Percentiles rank a stretch among this genome's conserved stretches.
Conservation (phyloP, 495 filamentous ascomycete genomes). For the Hyaloscypha variabilis region DNA sequence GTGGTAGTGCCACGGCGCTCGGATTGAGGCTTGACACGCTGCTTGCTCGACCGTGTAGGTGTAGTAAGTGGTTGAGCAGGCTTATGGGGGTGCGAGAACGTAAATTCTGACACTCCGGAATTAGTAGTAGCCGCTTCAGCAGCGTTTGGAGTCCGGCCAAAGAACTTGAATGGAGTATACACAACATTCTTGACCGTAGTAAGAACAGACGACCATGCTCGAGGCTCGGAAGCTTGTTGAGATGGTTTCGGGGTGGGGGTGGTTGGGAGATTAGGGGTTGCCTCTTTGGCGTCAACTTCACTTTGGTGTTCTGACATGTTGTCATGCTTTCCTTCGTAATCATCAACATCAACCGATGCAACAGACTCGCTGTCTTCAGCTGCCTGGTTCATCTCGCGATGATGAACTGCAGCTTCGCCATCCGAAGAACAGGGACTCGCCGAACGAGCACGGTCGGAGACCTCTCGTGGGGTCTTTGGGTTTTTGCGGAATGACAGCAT, state of each 20-base stretch:
- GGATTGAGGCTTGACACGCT: constrained; percentile 6
- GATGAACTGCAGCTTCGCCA: too few species aligned
- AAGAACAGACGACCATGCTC: constrained; percentile 4
- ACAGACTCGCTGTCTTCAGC: too few species aligned
- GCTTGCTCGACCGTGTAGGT: constrained; percentile 7
- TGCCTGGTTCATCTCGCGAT: too few species aligned
- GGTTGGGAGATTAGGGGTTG: background rate
- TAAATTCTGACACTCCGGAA: constrained; percentile 7
- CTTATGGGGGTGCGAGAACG: constrained; percentile 4
- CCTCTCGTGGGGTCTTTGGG: background rate
- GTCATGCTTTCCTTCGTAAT: background rate
- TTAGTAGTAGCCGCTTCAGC: constrained; percentile 3
- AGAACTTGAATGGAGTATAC: constrained; percentile 12
- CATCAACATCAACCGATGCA: background rate
- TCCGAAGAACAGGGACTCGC: background rate
- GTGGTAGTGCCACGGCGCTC: background rate
- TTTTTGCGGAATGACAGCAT: background rate
- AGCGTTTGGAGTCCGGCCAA: background rate
- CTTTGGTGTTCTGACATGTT: background rate
- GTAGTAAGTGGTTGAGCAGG: background rate
- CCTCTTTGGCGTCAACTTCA: background rate
- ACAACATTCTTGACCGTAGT: background rate
- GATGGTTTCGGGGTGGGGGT: background rate
- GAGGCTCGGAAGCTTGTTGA: background rate
- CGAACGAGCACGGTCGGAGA: background rate